These are phyloP conservation scores for Zygotorulaspora florentina DNA, from an alignment of 805 yeast genomes.

Conservation along the genomic window DNA sequence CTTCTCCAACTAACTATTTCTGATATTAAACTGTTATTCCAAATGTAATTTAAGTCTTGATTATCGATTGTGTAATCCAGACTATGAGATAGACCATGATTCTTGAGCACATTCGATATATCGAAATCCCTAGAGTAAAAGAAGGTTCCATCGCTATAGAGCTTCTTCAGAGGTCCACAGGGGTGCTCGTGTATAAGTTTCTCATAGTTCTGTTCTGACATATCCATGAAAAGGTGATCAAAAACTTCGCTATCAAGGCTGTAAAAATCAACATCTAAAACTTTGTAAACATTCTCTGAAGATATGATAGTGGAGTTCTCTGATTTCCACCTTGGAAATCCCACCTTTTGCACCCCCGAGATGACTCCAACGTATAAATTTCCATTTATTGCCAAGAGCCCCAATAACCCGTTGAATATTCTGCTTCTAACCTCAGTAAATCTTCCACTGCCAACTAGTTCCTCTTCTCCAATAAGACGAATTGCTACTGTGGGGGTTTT, in stretches of 20 bases:
- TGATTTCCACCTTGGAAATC: conserved; percentile 46
- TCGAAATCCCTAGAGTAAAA: conserved; percentile 90
- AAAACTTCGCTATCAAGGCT: conserved; percentile 56
- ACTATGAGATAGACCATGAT: conserved; percentile 49
- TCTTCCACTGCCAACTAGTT: conserved; percentile 31
- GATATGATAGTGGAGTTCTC: conserved; percentile 27
- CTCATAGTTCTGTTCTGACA: conserved; percentile 26
- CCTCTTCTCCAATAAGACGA: conserved; percentile 47
- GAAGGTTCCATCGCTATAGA: conserved; percentile 78
- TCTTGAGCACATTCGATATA: conserved; percentile 74
- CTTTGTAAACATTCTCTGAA: conserved; percentile 48
- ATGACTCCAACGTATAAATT: conserved; percentile 55
- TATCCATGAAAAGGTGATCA: conserved; percentile 39
- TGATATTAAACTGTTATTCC: conserved; percentile 83
- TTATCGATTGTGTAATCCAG: conserved; percentile 41
- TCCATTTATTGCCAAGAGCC: conserved; percentile 53
- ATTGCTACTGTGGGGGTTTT: conserved; percentile 41
- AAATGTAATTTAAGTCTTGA: conserved; percentile 75
- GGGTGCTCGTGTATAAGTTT: conserved; percentile 59
- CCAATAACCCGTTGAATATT: conserved; percentile 54
- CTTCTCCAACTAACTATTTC: conserved; percentile 71
- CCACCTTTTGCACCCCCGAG: conserved; percentile 50
- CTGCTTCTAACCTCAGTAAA: conserved; percentile 40
- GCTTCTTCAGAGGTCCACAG: conserved; percentile 67
- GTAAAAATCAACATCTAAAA: conserved; percentile 60